Percentiles rank a stretch among this genome's conserved stretches.
phyloP scores from a whole-genome alignment of 768 basidiomycete genomes.

The Dacryopinax primogenitus region DNA sequence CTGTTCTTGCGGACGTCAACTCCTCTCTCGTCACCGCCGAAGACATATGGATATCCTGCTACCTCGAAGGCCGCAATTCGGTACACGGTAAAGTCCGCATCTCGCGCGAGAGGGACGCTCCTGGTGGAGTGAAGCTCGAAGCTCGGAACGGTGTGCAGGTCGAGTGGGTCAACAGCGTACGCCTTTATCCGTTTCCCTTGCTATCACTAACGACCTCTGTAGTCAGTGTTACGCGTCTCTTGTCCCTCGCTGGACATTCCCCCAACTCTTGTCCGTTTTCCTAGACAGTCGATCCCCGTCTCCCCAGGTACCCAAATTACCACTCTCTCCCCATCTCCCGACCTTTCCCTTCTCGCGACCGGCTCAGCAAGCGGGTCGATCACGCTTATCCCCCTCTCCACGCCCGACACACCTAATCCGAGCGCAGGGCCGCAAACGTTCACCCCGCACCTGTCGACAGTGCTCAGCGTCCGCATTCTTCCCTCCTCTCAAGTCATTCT shows the following conservation, averaged over 20 bases:
- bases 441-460: slow-evolving; percentile 38
- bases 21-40: slow-evolving; percentile 45
- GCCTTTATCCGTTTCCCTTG: not conserved
- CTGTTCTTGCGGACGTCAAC: slow-evolving; percentile 50
- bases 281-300: slow-evolving; percentile 28
- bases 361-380: slow-evolving; percentile 15
- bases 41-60: slow-evolving; percentile 64
- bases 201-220: slow-evolving; percentile 19
- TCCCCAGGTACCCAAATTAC: slow-evolving; percentile 10
- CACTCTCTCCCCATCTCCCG: slow-evolving; percentile 10
- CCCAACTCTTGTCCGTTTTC: slow-evolving; percentile 37
- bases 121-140: slow-evolving; percentile 37
- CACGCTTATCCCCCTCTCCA: not conserved
- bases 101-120: slow-evolving; percentile 36
- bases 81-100: slow-evolving; percentile 54
- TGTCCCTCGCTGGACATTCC: slow-evolving; percentile 39
- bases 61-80: slow-evolving; percentile 36
- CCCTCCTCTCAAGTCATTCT: slow-evolving; percentile 61
- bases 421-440: slow-evolving; percentile 22
- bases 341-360: slow-evolving; percentile 10
- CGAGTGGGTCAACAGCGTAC: slow-evolving; percentile 20
- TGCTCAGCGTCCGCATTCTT: slow-evolving; percentile 50
- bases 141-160: slow-evolving; percentile 40
- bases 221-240: slow-evolving; percentile 34
- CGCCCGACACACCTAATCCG: slow-evolving; percentile 17